Evolutionary conservation across 768 basidiomycete genomes (phyloP), one percentile per base, ranked within the genome.

Genomic region (Phylloporus arenicola): DNA sequence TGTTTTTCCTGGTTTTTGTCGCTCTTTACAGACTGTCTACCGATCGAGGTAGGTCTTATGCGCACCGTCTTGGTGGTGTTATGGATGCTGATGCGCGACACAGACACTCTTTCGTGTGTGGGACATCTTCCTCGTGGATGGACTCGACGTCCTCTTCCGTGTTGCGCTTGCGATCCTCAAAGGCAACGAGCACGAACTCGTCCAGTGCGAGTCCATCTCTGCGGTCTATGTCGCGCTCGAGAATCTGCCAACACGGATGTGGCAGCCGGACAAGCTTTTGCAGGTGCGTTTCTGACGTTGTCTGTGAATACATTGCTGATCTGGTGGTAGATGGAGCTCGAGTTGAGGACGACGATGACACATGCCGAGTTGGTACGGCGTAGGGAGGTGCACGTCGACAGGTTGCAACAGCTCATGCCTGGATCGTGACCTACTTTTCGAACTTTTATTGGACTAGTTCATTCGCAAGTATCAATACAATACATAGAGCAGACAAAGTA

Each of bases 1-100:
- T 96, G 92, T 53, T 99, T 99, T 73, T 95, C 93, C 12, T 99
- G 96, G 96, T 96, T 97, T 70, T 72, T 99, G 22, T 93, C 92
- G 3, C 74, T 99, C 19, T 98, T 98, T 62, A 96, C 94, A 0
- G 93, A 96, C 58, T 95, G 94, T 63, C 72, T 97, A 8, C 95
- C 95, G 11, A 89, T 97, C 24, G 93, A 95, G 80, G 92, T 92
- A 50, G 29, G 76, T 64, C 45, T 42, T 20, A 10, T 12, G 17
- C 11, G 8, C 37, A 8, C 9, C 37, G 9, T 8, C 3, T 16
- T 39, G 5, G 4, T 19, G 49, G 6, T 16, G 17, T 45, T 38
- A 27, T 19, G 5, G 11, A n/a, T 25, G 24, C 42, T 37, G 6
- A 29, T 20, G 30, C 22, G 9, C 17, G 19, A 22, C 30, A 13